These are phyloP conservation scores for Ceratobasidium sp. DNA, from an alignment of 1,284 basidiomycete species.

Conservation along the genomic window DNA sequence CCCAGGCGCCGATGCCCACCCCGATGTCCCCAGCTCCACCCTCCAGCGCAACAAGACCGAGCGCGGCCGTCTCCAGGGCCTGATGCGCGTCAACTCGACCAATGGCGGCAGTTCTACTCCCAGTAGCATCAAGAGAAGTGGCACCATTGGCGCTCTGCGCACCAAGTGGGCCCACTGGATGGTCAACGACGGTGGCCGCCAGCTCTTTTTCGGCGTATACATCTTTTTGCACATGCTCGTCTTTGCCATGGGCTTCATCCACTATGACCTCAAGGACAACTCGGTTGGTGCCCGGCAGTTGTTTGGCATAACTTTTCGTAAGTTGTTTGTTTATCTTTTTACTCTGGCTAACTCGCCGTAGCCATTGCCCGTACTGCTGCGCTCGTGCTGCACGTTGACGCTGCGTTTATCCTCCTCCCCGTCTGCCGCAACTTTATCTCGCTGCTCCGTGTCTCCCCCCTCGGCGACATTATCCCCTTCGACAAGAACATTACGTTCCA, in stretches of 20 bases:
- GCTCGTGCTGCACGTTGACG: slow-evolving; percentile 84
- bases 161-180: slow-evolving; percentile 76
- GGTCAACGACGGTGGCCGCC: slow-evolving; percentile 85
- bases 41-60: slow-evolving; percentile 82
- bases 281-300: slow-evolving; percentile 64
- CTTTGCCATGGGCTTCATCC: slow-evolving; percentile 71
- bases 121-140: slow-evolving; percentile 45
- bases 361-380: slow-evolving; percentile 84
- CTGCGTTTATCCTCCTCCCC: slow-evolving; percentile 88
- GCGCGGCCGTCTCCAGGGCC: slow-evolving; percentile 74
- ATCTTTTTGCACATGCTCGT: slow-evolving; percentile 78
- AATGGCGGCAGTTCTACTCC: slow-evolving; percentile 45
- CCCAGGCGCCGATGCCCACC: not conserved
- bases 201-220: slow-evolving; percentile 78
- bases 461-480: slow-evolving; percentile 86
- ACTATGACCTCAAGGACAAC: slow-evolving; percentile 81
- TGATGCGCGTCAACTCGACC: slow-evolving; percentile 64
- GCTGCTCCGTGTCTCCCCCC: slow-evolving; percentile 76
- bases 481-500: slow-evolving; percentile 89
- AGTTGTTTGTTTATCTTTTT: slow-evolving; percentile 48
- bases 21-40: slow-evolving; percentile 45
- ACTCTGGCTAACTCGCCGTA: slow-evolving; percentile 46
- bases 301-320: slow-evolving; percentile 79
- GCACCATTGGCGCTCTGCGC: slow-evolving; percentile 50
- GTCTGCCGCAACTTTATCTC: slow-evolving; percentile 92